These are phyloP conservation scores for Talaromyces sp. DNA, from an alignment of 2,329 filamentous ascomycete genomes.

Conservation along the genomic window DNA sequence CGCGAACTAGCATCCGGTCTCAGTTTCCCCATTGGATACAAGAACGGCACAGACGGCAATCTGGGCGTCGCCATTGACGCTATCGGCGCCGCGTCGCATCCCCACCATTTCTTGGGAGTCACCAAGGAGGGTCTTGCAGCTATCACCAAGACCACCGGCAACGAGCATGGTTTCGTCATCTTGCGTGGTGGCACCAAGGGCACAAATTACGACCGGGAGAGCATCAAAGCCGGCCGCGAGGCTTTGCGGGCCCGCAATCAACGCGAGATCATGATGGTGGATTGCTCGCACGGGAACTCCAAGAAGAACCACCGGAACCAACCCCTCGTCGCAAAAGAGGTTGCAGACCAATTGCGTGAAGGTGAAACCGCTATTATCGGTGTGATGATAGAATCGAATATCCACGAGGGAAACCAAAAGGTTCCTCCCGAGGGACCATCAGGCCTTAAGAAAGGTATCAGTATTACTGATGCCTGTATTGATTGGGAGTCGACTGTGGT, in stretches of 20 bases:
- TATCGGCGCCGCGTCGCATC: conserved; percentile 65
- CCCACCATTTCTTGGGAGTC: conserved; percentile 96
- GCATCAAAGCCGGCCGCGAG: conserved; percentile 73
- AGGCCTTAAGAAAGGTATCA: conserved; percentile 80
- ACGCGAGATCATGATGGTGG: conserved; percentile 89
- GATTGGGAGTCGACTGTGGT: conserved; percentile 81
- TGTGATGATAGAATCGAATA: conserved; percentile 98
- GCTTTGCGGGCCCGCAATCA: conserved; percentile 76
- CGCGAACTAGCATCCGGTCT: conserved; percentile 91
- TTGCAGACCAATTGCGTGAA: conserved; percentile 80
- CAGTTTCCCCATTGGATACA: conserved; percentile 98
- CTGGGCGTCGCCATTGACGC: conserved; percentile 91
- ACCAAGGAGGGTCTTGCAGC: conserved; percentile 96
- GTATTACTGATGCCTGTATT: conserved; percentile 95
- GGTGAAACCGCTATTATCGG: conserved; percentile 87
- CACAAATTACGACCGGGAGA: conserved; percentile 88
- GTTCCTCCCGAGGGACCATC: conserved; percentile 76
- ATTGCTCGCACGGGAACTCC: conserved; percentile 98
- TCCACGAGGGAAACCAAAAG: conserved; percentile 87
- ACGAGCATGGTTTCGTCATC: conserved; percentile 97
- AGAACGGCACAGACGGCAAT: conserved; percentile 96
- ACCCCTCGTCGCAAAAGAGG: conserved; percentile 78
- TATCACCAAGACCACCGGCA: conserved; percentile 88
- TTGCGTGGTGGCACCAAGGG: conserved; percentile 86
- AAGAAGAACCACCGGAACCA: conserved; percentile 98